These are phyloP conservation scores for Ustulina deusta DNA, from an alignment of 2,329 filamentous ascomycete genomes.

Conservation along the genomic window DNA sequence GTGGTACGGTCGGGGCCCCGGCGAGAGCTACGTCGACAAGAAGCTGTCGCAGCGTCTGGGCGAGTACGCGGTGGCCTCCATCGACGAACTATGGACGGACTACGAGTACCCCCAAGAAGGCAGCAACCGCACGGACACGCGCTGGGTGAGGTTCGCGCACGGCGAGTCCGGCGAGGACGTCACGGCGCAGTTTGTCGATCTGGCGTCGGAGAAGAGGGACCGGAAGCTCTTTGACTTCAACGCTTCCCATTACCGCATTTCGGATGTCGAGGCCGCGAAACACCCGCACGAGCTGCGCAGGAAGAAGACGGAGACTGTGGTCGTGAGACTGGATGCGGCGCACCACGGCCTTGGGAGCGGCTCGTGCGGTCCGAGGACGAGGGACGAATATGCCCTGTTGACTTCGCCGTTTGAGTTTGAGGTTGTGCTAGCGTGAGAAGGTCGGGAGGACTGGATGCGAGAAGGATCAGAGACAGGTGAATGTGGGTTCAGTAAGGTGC, in stretches of 20 bases:
- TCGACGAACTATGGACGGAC: conserved; percentile 68
- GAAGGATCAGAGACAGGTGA: not conserved
- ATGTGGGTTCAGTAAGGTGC: too few species aligned
- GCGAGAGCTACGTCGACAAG: conserved; percentile 76
- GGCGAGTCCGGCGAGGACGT: conserved; percentile 43
- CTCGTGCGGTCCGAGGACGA: conserved; percentile 69
- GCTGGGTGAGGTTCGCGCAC: conserved; percentile 64
- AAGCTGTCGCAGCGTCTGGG: conserved; percentile 71
- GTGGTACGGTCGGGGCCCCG: conserved; percentile 77
- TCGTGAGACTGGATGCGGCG: conserved; percentile 68
- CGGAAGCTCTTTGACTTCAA: conserved; percentile 65
- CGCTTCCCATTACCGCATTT: conserved; percentile 64
- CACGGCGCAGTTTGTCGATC: conserved; percentile 48
- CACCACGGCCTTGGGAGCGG: conserved; percentile 74
- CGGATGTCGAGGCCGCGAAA: conserved; percentile 66
- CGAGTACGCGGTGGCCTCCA: conserved; percentile 56
- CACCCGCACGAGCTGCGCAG: conserved; percentile 73
- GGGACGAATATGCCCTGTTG: conserved; percentile 60
- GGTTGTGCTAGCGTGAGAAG: conserved; percentile 51
- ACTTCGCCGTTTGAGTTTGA: conserved; percentile 58
- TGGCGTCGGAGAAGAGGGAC: conserved; percentile 51
- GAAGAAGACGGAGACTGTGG: conserved; percentile 64
- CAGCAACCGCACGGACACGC: conserved; percentile 72
- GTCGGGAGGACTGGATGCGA: not conserved
- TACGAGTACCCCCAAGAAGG: conserved; percentile 78